Evolutionary conservation across 1,139 yeast species (phyloP), one percentile per base, ranked within the genome.

Genomic region (Scheffersomyces titani): DNA sequence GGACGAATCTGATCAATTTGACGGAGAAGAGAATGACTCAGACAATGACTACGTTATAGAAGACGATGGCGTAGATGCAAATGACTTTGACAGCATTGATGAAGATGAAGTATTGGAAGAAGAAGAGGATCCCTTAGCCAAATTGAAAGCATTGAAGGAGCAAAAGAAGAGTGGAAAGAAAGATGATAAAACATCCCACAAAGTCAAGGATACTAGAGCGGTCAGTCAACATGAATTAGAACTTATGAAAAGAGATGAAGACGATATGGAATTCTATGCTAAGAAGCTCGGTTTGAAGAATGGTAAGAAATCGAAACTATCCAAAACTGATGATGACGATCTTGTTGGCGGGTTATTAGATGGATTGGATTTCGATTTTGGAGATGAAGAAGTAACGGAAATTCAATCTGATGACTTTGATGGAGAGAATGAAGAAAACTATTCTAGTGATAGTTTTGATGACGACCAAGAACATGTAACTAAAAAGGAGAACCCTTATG

Each of bases 181-280:
- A n/a, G 51, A 55, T 24, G 47, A 30, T 47, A 54, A 50, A 36
- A 50, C 47, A 22, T 67, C 56, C 57, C 69, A 61, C 18, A 61
- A 60, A 3, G 40, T 55, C 51, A 55, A 57, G 53, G 58, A 47
- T 16, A 20, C 20, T 19, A 56, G 54, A 52, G 48, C 51, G 1
- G 47, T 78, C 24, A 65, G 81, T 2, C 74, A 79, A 1, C 75
- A 74, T 13, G 84, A 83, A 24, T 72, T 75, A 21, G 81, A 81
- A 18, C 73, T 81, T 45, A 70, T 83, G 65, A 77, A 77, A 53
- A 80, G 82, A 60, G 97, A 91, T 65, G 96, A 91, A 57, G 86
- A 85, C 54, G 97, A 93, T 51, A 86, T 92, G 73, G 86, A 83
- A 24, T 92, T 87, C 67, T 93, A 92, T 68, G 94, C 97, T 4